Evolutionary conservation across 2,329 filamentous ascomycete species (phyloP), one percentile per base, ranked within the genome.

Genomic region (Penicillium sp.): DNA sequence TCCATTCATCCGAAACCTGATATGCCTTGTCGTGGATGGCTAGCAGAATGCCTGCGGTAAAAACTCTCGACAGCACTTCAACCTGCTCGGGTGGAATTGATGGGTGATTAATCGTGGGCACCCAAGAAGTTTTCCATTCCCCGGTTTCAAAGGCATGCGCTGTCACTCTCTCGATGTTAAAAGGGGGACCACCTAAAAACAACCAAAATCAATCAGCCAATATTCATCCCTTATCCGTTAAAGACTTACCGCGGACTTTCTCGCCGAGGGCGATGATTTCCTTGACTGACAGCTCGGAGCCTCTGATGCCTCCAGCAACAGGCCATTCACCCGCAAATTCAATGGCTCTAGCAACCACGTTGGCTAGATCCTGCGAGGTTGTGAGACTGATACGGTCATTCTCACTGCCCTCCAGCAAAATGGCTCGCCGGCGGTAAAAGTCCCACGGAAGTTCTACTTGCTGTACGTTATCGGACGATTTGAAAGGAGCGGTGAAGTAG

Each of bases 401-500:
- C 1, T 74, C 71, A 34, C 65, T 61, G 14, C 71, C 75, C 22
- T 76, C 69, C 2, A 76, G 37, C 3, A 71, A 50, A 4, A 75
- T 66, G 4, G 69, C 70, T 15, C 71, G 71, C 14, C 72, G 68
- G 10, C 75, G 73, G 3, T 66, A 55, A n/a, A 79, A 75, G 62
- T 80, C 74, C 54, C 77, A 67, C 1, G 62, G 63, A 1, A 70
- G 71, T 10, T 75, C 63, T 14, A 77, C 54, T 4, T 69, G 67
- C 1, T 72, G 64, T 0, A 86, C 65, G 35, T 82, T 73, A 38
- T 78, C 81, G 6, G 79, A 69, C 0, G 83, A 79, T 43, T 78
- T 74, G 57, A 82, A 68, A 0, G 85, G 84, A 53, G 74, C 79
- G 1, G 81, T 82, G 37, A 86, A 74, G 71, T 86, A 86, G 68